A percentile compares a stretch with the other conserved stretches of the same genome.
Conservation (phyloP, 768 basidiomycete genomes). For the Hericium coralloides region DNA sequence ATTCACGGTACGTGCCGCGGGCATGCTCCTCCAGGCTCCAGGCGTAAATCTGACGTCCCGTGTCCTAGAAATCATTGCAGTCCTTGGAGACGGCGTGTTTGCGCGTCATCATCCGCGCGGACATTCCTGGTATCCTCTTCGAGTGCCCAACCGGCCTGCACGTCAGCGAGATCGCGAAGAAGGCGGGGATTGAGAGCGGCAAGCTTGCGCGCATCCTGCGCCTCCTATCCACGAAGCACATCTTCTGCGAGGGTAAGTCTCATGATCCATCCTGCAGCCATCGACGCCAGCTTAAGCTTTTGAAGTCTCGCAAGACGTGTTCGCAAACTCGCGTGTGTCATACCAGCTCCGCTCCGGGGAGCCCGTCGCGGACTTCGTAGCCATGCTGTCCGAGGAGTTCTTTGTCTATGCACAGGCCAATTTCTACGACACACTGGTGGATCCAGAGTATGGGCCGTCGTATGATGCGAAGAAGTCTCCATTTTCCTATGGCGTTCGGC, state of each 20-base stretch:
- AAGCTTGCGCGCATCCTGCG: slow-evolving; percentile 34
- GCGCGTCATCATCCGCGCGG: slow-evolving; percentile 24
- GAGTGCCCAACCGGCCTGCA: slow-evolving; percentile 28
- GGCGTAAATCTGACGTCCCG: neutral
- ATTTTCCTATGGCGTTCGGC: slow-evolving; percentile 2
- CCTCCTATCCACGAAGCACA: slow-evolving; percentile 30
- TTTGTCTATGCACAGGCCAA: slow-evolving; percentile 15
- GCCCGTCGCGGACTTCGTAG: slow-evolving; percentile 19
- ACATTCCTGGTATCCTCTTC: slow-evolving; percentile 31
- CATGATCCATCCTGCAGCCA: neutral
- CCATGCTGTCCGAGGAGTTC: slow-evolving; percentile 13
- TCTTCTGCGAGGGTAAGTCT: slow-evolving; percentile 30
- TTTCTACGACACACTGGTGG: slow-evolving; percentile 27
- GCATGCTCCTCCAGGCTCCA: too few relatives aligned
- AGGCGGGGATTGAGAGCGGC: slow-evolving; percentile 23
- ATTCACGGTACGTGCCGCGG: slow-evolving; percentile 7
- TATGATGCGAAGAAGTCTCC: slow-evolving; percentile 9
- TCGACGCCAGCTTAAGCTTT: neutral
- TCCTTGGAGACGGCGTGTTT: slow-evolving; percentile 19
- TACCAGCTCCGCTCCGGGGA: slow-evolving; percentile 24
- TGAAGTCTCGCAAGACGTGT: slow-evolving; percentile 27
- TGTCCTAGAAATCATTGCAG: neutral
- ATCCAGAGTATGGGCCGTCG: slow-evolving; percentile 21
- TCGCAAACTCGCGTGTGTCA: slow-evolving; percentile 33
- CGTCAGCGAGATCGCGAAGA: slow-evolving; percentile 24